Evolutionary conservation across 495 filamentous ascomycete genomes (phyloP), one percentile per base, ranked within the genome.

Genomic region (Eremomyces bilateralis): DNA sequence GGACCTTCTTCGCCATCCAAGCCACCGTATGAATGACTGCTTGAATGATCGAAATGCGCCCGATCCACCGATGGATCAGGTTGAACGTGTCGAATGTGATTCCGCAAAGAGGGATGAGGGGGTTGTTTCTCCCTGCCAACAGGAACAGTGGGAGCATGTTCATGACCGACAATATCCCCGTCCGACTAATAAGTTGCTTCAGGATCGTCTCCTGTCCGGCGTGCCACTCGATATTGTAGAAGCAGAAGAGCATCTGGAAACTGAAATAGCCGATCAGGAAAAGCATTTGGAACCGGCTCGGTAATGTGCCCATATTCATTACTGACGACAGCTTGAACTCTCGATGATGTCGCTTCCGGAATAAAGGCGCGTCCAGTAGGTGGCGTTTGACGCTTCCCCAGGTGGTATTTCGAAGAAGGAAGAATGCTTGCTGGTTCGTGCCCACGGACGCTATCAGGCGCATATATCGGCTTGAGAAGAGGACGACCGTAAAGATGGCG

Each of bases 41-140:
- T 51, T 97, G 78, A 11, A 85, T 29, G 15, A 78, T 71, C 4
- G 90, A 69, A 16, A 93, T 72, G 15, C 88, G 76, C 16, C 85
- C 88, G 36, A 95, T 72, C 85, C 88, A 97, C 24, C 88, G 73
- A 53, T 97, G 88, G 20, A 95, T 56, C 19, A 94, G 61, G 53
- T 94, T 95, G 63, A 82, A 94, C 0, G 84, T 92, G 57, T 97
- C 90, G 55, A 93, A 97, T 52, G 80, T 85, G 54, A 95, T 71
- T 19, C 70, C 71, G 43, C 92, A 61, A 11, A 91, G 53, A 4
- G 60, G 48, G 35, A 80, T 75, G 34, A 80, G 48, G 12, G 72
- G 72, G 45, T 78, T 80, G 49, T 76, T 79, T 30, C 75, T 60
- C 15, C 71, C 71, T 33, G 70, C 70, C 45, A 76, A 54, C 13